Base-by-base conservation (phyloP, 2,329 filamentous ascomycete genomes). In the Cephalotrichum gorgonifer region DNA sequence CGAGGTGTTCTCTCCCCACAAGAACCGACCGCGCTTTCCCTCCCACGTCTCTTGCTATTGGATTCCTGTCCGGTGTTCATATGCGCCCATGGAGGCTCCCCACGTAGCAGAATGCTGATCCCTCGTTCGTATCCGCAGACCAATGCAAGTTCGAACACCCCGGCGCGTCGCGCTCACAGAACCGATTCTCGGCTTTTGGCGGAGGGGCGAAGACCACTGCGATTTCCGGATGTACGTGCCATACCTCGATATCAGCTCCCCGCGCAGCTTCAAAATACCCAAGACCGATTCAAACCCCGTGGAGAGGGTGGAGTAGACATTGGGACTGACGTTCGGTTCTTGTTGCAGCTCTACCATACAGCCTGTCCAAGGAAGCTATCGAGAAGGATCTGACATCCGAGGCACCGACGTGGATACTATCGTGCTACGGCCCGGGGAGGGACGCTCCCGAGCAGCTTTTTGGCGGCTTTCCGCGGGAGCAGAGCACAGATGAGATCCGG, bases 401-500 rank as follows among this genome's bases (percentile, higher is more conserved):
- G 52, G 75, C 77, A 8, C 91, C 91, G 17, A 69, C 79, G 72
- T 97, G 90, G 86, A 83, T 93, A 4, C 75, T 96, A 23, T 95
- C 90, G 1, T 77, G 85, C 22, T 97, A 95, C 64, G 87, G 83
- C 0, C 89, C 90, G 0, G 85, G 85, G 4, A 76, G 72, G 57
- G 79, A 89, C 56, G 80, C 85, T 2, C 90, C 90, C 0, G 79
- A 80, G 17, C 88, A 95, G 64, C 74, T 96, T 1, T 90, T 95
- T 58, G 88, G 88, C 47, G 89, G 88, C 2, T 75, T 74, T 42
- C 73, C 79, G 6, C 77, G 89, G 17, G 91, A 97, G 63, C 85
- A 89, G 63, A 95, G 88, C 59, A 85, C 86, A 38, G 91, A 97
- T 63, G 91, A 97, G 65, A 77, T 95, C 62, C 78, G 89, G 45